Evolutionary conservation across 2,329 filamentous ascomycete species (phyloP), one percentile per base, ranked within the genome.

Genomic region (Colletotrichum nymphaeae): DNA sequence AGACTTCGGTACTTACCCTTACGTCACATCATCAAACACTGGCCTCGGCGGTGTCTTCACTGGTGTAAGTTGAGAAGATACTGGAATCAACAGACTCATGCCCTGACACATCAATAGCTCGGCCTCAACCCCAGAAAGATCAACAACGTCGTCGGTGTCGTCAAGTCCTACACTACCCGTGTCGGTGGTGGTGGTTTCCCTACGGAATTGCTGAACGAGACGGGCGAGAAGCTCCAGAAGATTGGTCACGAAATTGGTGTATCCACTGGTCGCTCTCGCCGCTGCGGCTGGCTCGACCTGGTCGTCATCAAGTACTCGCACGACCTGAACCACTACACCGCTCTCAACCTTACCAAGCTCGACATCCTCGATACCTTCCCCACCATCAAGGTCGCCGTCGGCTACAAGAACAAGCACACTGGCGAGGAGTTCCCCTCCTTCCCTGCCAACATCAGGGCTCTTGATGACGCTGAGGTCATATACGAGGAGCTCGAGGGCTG

Each of bases 291-390:
- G 84, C 81, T 74, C 67, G 67, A 77, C 77, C 86, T 94, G 5
- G 91, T 93, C 42, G 88, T 93, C 7, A 82, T 93, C 75, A 92
- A 92, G 80, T 93, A 93, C 84, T 91, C 81, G 30, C 76, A 78
- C 73, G 84, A 87, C 59, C 86, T 93, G 80, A 94, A 94, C 84
- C 87, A 92, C 84, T 94, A 94, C 83, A 91, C 90, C 0, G 82
- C 85, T 57, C 80, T 91, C 65, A 91, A 91, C 78, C 79, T 91
- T 53, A 91, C 88, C 16, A 91, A 90, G 82, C 87, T 94, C 26
- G 92, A 94, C 77, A 88, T 95, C 49, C 87, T 95, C 19, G 93
- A 95, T 80, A 89, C 89, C 37, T 95, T 97, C 80, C 86, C 89
- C 11, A 92, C 91, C 78, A 89, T 97, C 83, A 93, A 95, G 81